Conservation (phyloP, 2,329 filamentous ascomycete genomes). For the Diplodia corticola region DNA sequence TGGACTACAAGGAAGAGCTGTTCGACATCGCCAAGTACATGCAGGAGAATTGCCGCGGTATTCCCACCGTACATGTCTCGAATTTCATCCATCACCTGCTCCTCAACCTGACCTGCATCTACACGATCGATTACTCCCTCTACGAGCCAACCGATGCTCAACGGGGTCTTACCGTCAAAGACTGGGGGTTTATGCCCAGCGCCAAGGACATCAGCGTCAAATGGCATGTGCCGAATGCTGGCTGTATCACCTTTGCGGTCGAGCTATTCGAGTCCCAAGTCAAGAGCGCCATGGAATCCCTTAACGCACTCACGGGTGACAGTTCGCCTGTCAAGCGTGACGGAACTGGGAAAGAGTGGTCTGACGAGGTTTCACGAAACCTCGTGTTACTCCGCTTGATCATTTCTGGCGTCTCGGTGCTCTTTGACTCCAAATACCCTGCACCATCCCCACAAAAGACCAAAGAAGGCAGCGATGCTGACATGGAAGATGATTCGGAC, state of each 20-base stretch:
- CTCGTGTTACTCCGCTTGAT: constrained; percentile 86
- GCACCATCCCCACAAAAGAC: constrained; percentile 29
- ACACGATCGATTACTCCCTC: constrained; percentile 83
- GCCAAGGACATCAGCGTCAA: constrained; percentile 77
- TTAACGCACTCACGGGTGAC: constrained; percentile 78
- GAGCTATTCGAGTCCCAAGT: constrained; percentile 86
- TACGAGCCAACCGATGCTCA: constrained; percentile 77
- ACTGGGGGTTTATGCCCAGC: constrained; percentile 81
- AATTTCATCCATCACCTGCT: constrained; percentile 97
- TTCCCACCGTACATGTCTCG: constrained; percentile 92
- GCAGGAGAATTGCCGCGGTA: constrained; percentile 91
- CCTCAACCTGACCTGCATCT: constrained; percentile 91
- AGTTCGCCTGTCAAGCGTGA: constrained; percentile 82
- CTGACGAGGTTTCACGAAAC: constrained; percentile 89
- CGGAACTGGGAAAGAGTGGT: constrained; percentile 98
- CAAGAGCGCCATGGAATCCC: constrained; percentile 69
- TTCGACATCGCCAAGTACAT: constrained; percentile 92
- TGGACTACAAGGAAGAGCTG: constrained; percentile 85
- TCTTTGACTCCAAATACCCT: constrained; percentile 72
- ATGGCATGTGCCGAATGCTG: constrained; percentile 82
- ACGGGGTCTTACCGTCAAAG: constrained; percentile 69
- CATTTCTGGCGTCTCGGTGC: constrained; percentile 81
- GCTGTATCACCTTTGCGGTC: constrained; percentile 85
- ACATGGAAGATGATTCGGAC: constrained; percentile 46
- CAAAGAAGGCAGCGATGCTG: constrained; percentile 45